Percentiles rank a stretch among this genome's conserved stretches.
Conservation (phyloP, 108 stramenopile species). For the Cyclotella choctawhatcheeana region DNA sequence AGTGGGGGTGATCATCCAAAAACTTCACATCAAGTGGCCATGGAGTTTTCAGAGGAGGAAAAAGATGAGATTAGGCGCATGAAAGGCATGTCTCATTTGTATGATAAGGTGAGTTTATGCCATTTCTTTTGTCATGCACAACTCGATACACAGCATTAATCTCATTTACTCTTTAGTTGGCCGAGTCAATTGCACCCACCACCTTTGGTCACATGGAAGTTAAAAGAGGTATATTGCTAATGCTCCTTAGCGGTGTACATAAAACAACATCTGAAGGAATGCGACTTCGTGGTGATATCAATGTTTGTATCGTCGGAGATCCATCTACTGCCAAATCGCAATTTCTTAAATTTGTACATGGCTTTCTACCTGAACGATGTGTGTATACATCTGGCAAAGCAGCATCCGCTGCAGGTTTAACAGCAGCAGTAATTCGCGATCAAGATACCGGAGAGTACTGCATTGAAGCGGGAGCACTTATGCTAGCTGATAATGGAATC, state of each 20-base stretch:
- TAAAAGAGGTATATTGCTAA: conserved; percentile 95
- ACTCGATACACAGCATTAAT: too few relatives aligned
- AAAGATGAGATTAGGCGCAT: conserved; percentile 87
- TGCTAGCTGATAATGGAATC: conserved; percentile 99
- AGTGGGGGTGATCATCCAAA: conserved; percentile 55
- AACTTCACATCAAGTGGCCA: conserved; percentile 79
- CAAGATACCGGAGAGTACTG: conserved; percentile 98
- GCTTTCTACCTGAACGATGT: conserved; percentile 89
- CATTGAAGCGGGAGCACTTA: conserved; percentile 98
- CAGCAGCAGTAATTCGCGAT: conserved; percentile 96
- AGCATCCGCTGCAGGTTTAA: conserved; percentile 97
- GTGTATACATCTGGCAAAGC: conserved; percentile 99
- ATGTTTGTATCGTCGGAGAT: conserved; percentile 98
- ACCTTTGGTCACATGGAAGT: conserved; percentile 98
- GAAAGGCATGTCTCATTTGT: conserved; percentile 68
- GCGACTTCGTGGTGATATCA: conserved; percentile 97
- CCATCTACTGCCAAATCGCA: conserved; percentile 99
- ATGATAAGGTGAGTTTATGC: conserved; percentile 56
- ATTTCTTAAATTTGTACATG: conserved; percentile 96
- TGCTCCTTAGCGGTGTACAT: conserved; percentile 97
- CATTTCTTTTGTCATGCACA: conserved; percentile 12
- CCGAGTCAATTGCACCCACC: conserved; percentile 88
- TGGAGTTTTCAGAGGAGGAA: conserved; percentile 89
- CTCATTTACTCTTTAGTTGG: conserved; percentile 53
- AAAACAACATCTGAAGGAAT: conserved; percentile 97